A percentile compares a stretch with the other conserved stretches of the same genome.
These are phyloP conservation scores for Boletus tomentosulus DNA, from an alignment of 768 basidiomycete genomes.

Conservation along the genomic window DNA sequence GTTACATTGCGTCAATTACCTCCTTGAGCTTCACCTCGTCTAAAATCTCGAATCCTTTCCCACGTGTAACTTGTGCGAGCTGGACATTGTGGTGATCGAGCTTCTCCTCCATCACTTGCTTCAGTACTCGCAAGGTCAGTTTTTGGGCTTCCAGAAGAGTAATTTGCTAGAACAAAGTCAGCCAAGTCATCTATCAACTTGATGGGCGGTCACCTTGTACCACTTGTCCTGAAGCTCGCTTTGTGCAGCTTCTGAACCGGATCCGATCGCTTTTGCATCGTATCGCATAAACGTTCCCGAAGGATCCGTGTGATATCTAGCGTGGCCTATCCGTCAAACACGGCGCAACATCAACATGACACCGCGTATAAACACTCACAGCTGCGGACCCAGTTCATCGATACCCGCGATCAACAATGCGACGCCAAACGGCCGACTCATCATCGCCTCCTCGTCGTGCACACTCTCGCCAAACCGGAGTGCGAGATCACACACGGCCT, in stretches of 20 bases:
- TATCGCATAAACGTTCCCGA: slow-evolving; percentile 97
- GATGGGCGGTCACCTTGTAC: slow-evolving; percentile 64
- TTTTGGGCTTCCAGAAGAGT: slow-evolving; percentile 83
- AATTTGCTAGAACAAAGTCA: slow-evolving; percentile 67
- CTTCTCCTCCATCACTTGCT: slow-evolving; percentile 99
- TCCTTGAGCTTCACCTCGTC: slow-evolving; percentile 76
- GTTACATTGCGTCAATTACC: slow-evolving; percentile 80
- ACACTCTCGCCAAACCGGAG: slow-evolving; percentile 98
- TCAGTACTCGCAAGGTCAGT: slow-evolving; percentile 82
- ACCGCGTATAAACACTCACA: slow-evolving; percentile 50
- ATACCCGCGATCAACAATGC: slow-evolving; percentile 96
- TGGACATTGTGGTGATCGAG: slow-evolving; percentile 98
- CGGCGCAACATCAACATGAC: background rate
- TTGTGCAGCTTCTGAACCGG: slow-evolving; percentile 96
- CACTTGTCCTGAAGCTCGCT: slow-evolving; percentile 96
- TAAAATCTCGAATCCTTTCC: slow-evolving; percentile 86
- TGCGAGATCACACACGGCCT: slow-evolving; percentile 97
- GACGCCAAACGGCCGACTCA: slow-evolving; percentile 99
- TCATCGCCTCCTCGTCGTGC: slow-evolving; percentile 97
- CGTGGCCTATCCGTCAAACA: slow-evolving; percentile 2
- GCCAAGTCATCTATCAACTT: background rate
- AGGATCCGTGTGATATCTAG: slow-evolving; percentile 95
- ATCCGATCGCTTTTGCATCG: slow-evolving; percentile 97
- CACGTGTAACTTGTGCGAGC: slow-evolving; percentile 87
- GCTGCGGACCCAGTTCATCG: slow-evolving; percentile 92